These are phyloP conservation scores for Kentomonas sorsogonicus DNA, from an alignment of 208 protist genomes.

Conservation along the genomic window DNA sequence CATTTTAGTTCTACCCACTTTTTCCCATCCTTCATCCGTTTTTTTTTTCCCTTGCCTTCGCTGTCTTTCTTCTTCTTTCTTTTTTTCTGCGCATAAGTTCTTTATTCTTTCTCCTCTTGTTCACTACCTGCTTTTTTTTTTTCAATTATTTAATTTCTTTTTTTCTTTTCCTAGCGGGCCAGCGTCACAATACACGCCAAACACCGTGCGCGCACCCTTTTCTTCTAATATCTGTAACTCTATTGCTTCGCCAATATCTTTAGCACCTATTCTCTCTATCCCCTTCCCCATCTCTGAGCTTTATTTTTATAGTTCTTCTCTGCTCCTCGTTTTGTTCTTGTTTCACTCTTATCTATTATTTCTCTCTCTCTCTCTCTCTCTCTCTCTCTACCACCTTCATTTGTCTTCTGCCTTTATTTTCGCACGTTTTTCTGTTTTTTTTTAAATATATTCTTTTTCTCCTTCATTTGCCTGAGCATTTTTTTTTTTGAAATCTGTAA, in stretches of 20 bases:
- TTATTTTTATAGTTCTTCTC: neutral
- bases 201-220: no score
- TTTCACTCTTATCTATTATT: neutral
- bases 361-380: neutral
- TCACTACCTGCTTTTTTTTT: constrained; percentile 10
- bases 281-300: no score
- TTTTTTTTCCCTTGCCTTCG: constrained; percentile 1
- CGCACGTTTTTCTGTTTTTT: neutral
- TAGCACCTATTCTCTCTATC: no score
- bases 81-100: neutral
- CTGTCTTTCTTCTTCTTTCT: constrained; percentile 1
- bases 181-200: neutral
- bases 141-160: neutral
- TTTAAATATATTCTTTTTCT: neutral
- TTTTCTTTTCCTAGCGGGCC: neutral
- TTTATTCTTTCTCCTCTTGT: constrained; percentile 2
- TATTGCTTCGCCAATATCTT: no score
- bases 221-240: no score
- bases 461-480: neutral
- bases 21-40: neutral
- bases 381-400: neutral
- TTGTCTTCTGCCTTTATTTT: neutral
- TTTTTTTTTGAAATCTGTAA: neutral
- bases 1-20: neutral
- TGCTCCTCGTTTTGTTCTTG: neutral